Conservation (phyloP, 768 basidiomycete species). For the Guyanaporus albipodus region DNA sequence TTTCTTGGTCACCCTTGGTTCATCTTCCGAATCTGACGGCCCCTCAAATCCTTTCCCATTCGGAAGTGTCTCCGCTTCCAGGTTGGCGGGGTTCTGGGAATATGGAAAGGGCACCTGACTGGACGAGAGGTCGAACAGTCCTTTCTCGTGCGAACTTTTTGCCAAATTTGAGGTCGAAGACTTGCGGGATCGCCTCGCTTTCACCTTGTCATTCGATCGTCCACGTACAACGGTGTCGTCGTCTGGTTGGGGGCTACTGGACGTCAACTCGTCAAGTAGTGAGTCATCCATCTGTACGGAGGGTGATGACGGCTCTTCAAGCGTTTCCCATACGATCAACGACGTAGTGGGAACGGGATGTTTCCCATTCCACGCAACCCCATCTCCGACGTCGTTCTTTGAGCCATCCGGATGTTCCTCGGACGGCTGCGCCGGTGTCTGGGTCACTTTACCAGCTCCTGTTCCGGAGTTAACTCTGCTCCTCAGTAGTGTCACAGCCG, state of each 20-base stretch:
- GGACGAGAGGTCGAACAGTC: constrained; percentile 49
- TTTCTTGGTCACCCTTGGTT: constrained; percentile 16
- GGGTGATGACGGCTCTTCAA: constrained; percentile 25
- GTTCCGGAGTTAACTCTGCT: background rate
- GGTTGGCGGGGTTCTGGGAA: constrained; percentile 38
- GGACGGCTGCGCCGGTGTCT: constrained; percentile 10
- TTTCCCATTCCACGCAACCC: background rate
- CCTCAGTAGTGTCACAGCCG: background rate
- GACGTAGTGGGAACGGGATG: constrained; percentile 10
- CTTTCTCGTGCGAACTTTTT: constrained; percentile 3
- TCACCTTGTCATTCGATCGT: constrained; percentile 11
- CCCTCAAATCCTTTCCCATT: constrained; percentile 38
- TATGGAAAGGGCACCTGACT: constrained; percentile 55
- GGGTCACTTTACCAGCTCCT: constrained; percentile 2
- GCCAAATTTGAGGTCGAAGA: background rate
- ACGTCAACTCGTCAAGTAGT: constrained; percentile 32
- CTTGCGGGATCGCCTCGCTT: background rate
- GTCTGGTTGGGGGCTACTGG: constrained; percentile 28
- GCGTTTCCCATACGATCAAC: constrained; percentile 28
- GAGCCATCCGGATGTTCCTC: background rate
- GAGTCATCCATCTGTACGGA: constrained; percentile 31
- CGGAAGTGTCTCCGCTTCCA: background rate
- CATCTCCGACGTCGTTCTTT: background rate
- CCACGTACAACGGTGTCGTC: background rate
- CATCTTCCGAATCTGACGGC: constrained; percentile 23